Evolutionary conservation across 768 basidiomycete genomes (phyloP).

Genomic region (Mycena floridula): DNA sequence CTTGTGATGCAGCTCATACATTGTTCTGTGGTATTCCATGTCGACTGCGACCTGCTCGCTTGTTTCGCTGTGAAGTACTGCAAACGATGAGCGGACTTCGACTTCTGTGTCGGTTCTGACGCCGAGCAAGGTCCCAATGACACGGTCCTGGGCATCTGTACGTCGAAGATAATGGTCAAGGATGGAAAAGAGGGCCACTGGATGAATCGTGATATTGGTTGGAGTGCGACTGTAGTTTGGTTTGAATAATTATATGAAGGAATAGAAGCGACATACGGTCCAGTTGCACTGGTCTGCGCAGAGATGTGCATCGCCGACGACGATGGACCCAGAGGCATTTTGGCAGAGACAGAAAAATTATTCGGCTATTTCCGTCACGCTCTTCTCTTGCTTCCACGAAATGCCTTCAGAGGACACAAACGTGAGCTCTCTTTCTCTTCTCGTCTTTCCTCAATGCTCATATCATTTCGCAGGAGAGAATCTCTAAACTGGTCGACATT

Average conservation of each 20-base stretch:
- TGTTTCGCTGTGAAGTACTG: slow-evolving; percentile 88
- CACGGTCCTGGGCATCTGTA: slow-evolving; percentile 73
- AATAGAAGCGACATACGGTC: slow-evolving; percentile 26
- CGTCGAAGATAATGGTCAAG: slow-evolving; percentile 95
- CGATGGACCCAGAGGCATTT: slow-evolving; percentile 43
- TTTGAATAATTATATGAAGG: slow-evolving; percentile 1
- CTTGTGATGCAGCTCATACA: slow-evolving; percentile 87
- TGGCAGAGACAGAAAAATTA: slow-evolving; percentile 27
- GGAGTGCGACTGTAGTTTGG: slow-evolving; percentile 74
- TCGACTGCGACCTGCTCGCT: slow-evolving; percentile 93
- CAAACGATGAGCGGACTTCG: slow-evolving; percentile 81
- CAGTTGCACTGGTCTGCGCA: slow-evolving; percentile 23
- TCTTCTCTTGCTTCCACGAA: slow-evolving; percentile 11
- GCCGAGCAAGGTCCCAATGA: slow-evolving; percentile 94
- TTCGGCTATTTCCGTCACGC: slow-evolving; percentile 26
- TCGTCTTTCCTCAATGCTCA: background rate
- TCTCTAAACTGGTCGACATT: slow-evolving; percentile 74
- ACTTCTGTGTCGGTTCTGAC: slow-evolving; percentile 63
- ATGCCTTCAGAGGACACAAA: slow-evolving; percentile 94
- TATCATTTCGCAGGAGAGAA: slow-evolving; percentile 58
- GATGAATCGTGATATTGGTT: slow-evolving; percentile 76
- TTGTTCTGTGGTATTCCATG: slow-evolving; percentile 90
- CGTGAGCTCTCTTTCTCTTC: too few species aligned
- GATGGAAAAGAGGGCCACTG: slow-evolving; percentile 89
- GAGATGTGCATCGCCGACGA: slow-evolving; percentile 46